Conservation (phyloP, 352 stramenopile genomes). For the Globisporangium cylindrosporum region DNA sequence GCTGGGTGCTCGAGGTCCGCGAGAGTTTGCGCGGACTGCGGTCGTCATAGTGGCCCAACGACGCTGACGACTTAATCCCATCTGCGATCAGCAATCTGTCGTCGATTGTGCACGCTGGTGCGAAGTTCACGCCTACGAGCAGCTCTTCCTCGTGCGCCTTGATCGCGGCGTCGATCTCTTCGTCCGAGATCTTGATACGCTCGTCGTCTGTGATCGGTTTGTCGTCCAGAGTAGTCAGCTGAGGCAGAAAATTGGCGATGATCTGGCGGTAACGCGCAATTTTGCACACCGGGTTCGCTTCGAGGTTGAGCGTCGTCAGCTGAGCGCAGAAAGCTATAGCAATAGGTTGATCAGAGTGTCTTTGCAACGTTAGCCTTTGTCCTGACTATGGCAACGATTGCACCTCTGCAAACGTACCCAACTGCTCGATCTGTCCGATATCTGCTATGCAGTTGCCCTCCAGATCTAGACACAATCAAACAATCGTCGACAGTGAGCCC, state of each 20-base stretch:
- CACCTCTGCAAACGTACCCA: slow-evolving; percentile 35
- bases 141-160: slow-evolving; percentile 23
- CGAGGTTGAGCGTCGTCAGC: slow-evolving; percentile 56
- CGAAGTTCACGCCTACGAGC: not conserved
- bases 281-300: slow-evolving; percentile 61
- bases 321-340: slow-evolving; percentile 60
- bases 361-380: not conserved
- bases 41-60: slow-evolving; percentile 14
- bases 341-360: not conserved
- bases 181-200: slow-evolving; percentile 39
- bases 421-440: slow-evolving; percentile 72
- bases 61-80: slow-evolving; percentile 18
- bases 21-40: slow-evolving; percentile 27
- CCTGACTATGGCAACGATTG: not conserved
- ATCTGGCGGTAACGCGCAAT: slow-evolving; percentile 63
- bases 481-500: not conserved
- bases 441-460: slow-evolving; percentile 70
- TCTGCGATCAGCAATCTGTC: slow-evolving; percentile 18
- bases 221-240: slow-evolving; percentile 61
- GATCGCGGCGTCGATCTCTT: slow-evolving; percentile 49
- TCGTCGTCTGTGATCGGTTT: slow-evolving; percentile 37
- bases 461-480: slow-evolving; percentile 36
- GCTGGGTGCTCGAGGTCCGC: slow-evolving; percentile 25
- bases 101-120: slow-evolving; percentile 6
- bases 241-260: slow-evolving; percentile 67